phyloP scores from a whole-genome alignment of 768 basidiomycete species.

The Lactifluus hygrophoroides region DNA sequence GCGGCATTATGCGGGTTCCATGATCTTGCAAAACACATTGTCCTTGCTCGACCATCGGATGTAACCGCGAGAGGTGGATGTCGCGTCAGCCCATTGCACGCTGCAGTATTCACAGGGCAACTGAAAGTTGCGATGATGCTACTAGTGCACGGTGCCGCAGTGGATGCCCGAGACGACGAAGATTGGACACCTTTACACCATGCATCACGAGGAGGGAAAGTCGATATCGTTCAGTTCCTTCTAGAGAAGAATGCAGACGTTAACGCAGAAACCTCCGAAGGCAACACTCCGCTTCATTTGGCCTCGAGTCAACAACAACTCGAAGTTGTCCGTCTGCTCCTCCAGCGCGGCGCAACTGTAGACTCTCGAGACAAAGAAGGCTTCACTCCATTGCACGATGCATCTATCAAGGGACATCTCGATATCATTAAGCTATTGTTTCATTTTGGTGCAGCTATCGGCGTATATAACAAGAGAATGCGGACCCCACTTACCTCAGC shows the following conservation, averaged over 20 bases:
- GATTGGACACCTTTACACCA: neutral
- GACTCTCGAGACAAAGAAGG: neutral
- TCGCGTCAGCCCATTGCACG: neutral
- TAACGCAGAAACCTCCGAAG: neutral
- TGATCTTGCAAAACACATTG: neutral
- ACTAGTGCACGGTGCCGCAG: neutral
- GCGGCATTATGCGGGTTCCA: neutral
- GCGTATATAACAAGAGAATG: no score
- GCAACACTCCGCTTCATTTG: neutral
- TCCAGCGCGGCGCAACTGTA: neutral
- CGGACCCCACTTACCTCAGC: no score
- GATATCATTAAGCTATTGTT: no score
- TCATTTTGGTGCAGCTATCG: no score
- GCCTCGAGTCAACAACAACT: neutral
- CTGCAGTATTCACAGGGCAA: neutral
- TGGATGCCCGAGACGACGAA: neutral
- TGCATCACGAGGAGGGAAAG: neutral
- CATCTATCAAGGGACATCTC: neutral
- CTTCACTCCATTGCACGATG: neutral
- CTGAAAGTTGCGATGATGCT: neutral
- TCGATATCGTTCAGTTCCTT: neutral
- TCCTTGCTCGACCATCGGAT: neutral
- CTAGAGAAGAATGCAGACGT: neutral
- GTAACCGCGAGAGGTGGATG: neutral
- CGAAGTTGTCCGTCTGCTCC: neutral